Evolutionary conservation across 1,139 yeast species (phyloP), one percentile per base, ranked within the genome.

Genomic region (Nakaseomyces bracarensis): DNA sequence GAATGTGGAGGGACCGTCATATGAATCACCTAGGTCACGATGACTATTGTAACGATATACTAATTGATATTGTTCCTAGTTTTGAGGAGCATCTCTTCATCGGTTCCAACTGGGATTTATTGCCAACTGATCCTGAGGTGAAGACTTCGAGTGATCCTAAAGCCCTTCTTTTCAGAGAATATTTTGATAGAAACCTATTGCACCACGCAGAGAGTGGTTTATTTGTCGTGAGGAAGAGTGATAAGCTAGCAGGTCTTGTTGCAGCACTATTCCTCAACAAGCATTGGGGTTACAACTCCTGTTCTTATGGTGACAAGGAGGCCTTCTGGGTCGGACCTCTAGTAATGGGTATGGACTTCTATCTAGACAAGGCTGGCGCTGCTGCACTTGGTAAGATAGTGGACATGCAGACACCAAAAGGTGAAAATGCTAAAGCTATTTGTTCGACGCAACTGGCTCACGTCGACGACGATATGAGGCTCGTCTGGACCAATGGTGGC

Each of bases 381-480:
- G 54, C 55, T n/a, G 44, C 51, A 9, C 43, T 57, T 8, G 64
- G 64, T 2, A 41, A 50, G 11, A n/a, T 55, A 21, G 42, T 2
- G 4, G 14, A n/a, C 13, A 4, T n/a, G 7, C 6, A 14, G 13
- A 16, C 22, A 7, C 14, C 4, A 2, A 11, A 30, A 16, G 14
- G 23, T 6, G 13, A 18, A 18, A 5, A 4, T 4, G 22, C 42
- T 28, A 55, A 72, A 0, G 21, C 21, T 4, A 61, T 79, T 5
- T 80, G 87, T 52, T 74, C 82, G 0, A 69, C 78, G 1, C 87
- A 81, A 56, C 84, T 86, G 0, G 85, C 82, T 0, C 89, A 81
- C 58, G 55, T 77, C 0, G 61, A 66, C 43, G 63, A 61, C 18
- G 76, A 77, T 3, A 64, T 65, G 36, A 49, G 60, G 8, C 55